Evolutionary conservation across 345 rosid species (phyloP), one percentile per base, ranked within the genome.

Genomic region (Capsella bursapastoris): DNA sequence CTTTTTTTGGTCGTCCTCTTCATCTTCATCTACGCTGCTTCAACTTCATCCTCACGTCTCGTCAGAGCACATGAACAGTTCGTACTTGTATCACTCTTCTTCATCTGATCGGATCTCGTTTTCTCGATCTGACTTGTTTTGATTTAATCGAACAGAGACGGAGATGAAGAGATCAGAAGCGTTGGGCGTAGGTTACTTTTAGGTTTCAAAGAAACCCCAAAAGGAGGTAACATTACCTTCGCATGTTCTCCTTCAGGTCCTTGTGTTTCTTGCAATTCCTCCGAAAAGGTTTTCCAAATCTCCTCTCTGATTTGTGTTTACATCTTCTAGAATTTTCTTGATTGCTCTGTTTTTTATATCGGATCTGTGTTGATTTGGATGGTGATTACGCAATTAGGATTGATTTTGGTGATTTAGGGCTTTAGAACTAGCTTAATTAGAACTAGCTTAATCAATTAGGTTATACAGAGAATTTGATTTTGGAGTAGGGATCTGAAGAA

Each of bases 221-320:
- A 68, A 47, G 98, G 95, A 74, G 81, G 82, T 47, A 94, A 94
- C 52, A 38, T 77, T 10, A 85, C 96, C 70, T 91, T 85, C 76
- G 89, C 86, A 9, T 94, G 99, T 83, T 85, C 96, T 75, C 96
- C 86, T 76, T 88, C 97, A n/a, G 97, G 97, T 52, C 90, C 97
- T 63, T 94, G 97, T 73, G 89, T 90, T 70, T 82, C 87, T 6
- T 94, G 99, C 83, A 78, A 70, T 38, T 87, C 87, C 84, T 89
- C 93, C 11, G 96, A 91, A 76, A 93, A 91, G 96, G 97, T 90
- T 16, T 49, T 16, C 4, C 37, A 16, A 49, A 49, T 49, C 27
- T 11, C 56, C 49, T 40, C 49, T 12, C 57, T 14, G 22, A 18
- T 18, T 18, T 18, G 22, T 18, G 22, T 18, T 18, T 10, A 15